Evolutionary conservation across 331 rosid genomes (phyloP).

Genomic region (Saraca asoca): DNA sequence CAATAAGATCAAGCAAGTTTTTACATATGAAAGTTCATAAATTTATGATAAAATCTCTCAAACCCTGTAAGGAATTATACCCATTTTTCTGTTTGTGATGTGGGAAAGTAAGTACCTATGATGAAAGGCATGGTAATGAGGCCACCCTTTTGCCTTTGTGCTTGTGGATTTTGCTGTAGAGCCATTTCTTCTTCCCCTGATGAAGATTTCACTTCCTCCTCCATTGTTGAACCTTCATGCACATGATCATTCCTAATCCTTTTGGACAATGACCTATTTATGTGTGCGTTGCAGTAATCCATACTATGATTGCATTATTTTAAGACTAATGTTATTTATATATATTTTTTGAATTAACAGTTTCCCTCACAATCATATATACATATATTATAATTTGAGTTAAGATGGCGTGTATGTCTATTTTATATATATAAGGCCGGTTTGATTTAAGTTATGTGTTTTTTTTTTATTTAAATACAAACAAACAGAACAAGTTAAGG

Average conservation of each 20-base stretch:
- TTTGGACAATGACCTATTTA: slow-evolving; percentile 24
- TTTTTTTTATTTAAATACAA: too few relatives aligned
- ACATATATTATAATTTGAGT: too few relatives aligned
- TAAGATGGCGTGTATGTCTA: too few relatives aligned
- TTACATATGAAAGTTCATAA: neutral
- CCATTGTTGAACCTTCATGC: slow-evolving; percentile 30
- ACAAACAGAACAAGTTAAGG: too few relatives aligned
- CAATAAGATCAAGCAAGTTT: neutral
- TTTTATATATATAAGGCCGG: too few relatives aligned
- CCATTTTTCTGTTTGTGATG: neutral
- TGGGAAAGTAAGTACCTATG: slow-evolving; percentile 46
- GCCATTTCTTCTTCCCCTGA: slow-evolving; percentile 19
- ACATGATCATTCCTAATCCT: slow-evolving; percentile 10
- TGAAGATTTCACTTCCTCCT: slow-evolving; percentile 24
- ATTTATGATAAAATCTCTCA: neutral
- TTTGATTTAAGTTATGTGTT: too few relatives aligned
- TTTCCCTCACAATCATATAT: too few relatives aligned
- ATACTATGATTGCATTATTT: neutral
- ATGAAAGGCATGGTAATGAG: slow-evolving; percentile 70
- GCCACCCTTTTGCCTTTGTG: slow-evolving; percentile 52
- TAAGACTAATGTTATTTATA: neutral
- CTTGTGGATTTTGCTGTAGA: slow-evolving; percentile 4
- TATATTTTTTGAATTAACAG: too few relatives aligned
- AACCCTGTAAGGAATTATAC: neutral
- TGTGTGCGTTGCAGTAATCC: neutral